phyloP scores from a whole-genome alignment of 495 filamentous ascomycete species.

The Apiosordaria backusii region DNA sequence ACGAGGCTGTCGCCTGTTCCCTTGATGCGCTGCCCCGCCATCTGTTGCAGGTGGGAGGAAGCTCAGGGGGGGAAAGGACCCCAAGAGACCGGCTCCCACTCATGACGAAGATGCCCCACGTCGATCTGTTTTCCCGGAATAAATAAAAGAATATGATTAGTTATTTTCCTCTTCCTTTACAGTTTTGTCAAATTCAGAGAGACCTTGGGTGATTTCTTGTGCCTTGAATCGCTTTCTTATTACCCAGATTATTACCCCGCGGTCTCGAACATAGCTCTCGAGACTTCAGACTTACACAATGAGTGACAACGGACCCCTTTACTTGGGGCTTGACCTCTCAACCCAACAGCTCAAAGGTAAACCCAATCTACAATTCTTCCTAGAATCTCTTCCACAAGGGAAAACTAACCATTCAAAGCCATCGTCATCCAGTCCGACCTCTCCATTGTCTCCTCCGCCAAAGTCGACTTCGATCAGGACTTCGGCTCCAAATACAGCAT shows the following conservation, averaged over 20 bases:
- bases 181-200: background rate
- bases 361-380: constrained; percentile 18
- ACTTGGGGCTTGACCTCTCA: constrained; percentile 92
- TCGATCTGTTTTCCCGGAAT: background rate
- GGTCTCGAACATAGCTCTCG: background rate
- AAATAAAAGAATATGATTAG: background rate
- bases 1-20: constrained; percentile 25
- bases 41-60: background rate
- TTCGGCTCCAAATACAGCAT: constrained; percentile 76
- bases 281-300: constrained; percentile 38
- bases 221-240: background rate
- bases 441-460: constrained; percentile 69
- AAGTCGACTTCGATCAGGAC: constrained; percentile 69
- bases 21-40: constrained; percentile 5
- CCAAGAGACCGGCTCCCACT: background rate
- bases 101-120: constrained; percentile 19
- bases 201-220: background rate
- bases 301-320: constrained; percentile 57
- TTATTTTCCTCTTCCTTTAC: background rate
- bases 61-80: background rate
- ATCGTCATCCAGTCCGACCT: constrained; percentile 79
- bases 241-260: background rate
- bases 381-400: background rate
- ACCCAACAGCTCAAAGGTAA: constrained; percentile 91
- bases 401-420: constrained; percentile 38